phyloP scores from a whole-genome alignment of 495 filamentous ascomycete genomes.

The Podospora tetraspora region DNA sequence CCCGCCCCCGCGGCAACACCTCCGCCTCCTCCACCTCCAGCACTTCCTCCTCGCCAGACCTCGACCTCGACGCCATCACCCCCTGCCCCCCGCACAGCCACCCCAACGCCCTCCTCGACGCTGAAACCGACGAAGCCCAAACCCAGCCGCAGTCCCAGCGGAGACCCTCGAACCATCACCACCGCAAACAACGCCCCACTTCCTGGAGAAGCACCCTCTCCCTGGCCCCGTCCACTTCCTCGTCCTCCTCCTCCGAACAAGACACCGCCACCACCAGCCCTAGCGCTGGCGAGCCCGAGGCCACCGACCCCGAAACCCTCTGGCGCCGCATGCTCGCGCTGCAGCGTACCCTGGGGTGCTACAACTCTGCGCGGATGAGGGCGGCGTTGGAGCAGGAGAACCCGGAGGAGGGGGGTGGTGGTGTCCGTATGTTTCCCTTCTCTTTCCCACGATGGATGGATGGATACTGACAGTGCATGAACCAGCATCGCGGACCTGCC shows the following conservation, averaged over 20 bases:
- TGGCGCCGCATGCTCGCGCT: slow-evolving; percentile 45
- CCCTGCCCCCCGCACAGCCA: slow-evolving; percentile 14
- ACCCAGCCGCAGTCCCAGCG: slow-evolving; percentile 1
- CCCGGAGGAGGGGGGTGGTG: slow-evolving; percentile 20
- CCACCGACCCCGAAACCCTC: slow-evolving; percentile 32
- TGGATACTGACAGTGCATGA: background rate
- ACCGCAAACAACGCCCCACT: background rate
- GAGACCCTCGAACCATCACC: background rate
- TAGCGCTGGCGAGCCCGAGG: background rate
- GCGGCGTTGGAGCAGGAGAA: slow-evolving; percentile 38
- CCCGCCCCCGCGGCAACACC: slow-evolving; percentile 4
- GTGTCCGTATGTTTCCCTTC: slow-evolving; percentile 34
- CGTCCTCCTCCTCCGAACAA: background rate
- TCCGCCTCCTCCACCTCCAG: slow-evolving; percentile 9
- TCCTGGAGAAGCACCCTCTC: slow-evolving; percentile 15
- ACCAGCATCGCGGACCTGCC: slow-evolving; percentile 37
- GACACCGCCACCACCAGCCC: background rate
- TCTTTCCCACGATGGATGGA: background rate
- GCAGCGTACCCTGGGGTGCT: slow-evolving; percentile 40
- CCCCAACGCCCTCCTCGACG: background rate
- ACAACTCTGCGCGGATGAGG: slow-evolving; percentile 43
- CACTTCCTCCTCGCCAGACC: slow-evolving; percentile 15
- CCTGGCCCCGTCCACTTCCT: background rate
- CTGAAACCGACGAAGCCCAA: background rate
- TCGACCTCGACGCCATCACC: slow-evolving; percentile 23